phyloP scores from a whole-genome alignment of 225 moss, liverwort and hornwort genomes.

The Straminergon stramineum region DNA sequence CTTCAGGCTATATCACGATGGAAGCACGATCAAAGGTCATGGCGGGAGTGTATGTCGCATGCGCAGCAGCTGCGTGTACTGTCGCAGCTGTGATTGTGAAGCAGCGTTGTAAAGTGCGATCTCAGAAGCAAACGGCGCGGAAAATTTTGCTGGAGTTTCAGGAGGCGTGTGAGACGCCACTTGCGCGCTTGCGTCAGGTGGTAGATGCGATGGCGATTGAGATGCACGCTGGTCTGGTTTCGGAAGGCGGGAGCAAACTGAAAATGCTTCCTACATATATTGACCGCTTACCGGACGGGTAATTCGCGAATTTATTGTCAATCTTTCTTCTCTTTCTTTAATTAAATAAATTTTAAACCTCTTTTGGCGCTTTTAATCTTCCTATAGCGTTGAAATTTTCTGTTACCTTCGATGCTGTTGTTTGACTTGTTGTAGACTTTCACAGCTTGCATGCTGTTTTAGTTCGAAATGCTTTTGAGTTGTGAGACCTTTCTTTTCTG shows the following conservation, averaged over 20 bases:
- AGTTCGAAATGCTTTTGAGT: background rate
- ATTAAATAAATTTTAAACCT: background rate
- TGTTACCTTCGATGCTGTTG: background rate
- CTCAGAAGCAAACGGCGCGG: constrained; percentile 6
- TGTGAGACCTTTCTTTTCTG: background rate
- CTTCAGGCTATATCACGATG: background rate
- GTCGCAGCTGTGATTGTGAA: constrained; percentile 28
- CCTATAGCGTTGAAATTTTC: background rate
- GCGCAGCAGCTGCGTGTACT: constrained; percentile 30
- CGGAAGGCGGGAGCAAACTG: constrained; percentile 43
- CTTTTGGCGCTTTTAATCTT: background rate
- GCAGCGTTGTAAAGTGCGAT: constrained; percentile 17
- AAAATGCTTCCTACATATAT: constrained; percentile 76
- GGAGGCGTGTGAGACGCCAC: constrained; percentile 37
- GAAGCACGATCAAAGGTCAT: constrained; percentile 13
- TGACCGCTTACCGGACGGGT: constrained; percentile 52
- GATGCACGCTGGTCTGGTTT: constrained; percentile 61
- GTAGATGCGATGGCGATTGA: constrained; percentile 65
- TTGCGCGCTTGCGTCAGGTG: constrained; percentile 28
- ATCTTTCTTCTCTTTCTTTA: background rate
- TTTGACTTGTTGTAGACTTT: background rate
- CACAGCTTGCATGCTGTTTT: background rate
- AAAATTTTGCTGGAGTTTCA: constrained; percentile 42
- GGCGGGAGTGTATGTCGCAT: constrained; percentile 23
- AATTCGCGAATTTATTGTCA: background rate